phyloP scores from a whole-genome alignment of 2,329 filamentous ascomycete genomes.

The Nectriaceae sp. region DNA sequence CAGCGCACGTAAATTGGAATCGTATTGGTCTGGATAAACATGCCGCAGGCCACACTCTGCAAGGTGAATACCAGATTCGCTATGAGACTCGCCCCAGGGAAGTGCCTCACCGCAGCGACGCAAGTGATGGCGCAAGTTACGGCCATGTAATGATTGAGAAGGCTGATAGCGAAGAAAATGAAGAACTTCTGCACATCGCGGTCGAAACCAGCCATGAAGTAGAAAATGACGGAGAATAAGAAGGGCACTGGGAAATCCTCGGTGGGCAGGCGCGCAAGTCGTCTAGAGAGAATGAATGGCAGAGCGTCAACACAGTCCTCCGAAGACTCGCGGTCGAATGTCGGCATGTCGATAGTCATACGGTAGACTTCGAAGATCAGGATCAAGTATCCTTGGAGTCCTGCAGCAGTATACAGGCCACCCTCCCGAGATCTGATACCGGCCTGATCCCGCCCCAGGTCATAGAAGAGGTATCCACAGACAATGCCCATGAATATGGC shows the following conservation, averaged over 20 bases:
- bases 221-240: slow-evolving; percentile 70
- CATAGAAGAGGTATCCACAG: slow-evolving; percentile 72
- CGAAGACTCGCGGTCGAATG: slow-evolving; percentile 74
- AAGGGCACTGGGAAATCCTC: slow-evolving; percentile 75
- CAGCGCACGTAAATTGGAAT: slow-evolving; percentile 79
- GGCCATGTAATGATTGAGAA: slow-evolving; percentile 73
- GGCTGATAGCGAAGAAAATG: slow-evolving; percentile 67
- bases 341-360: slow-evolving; percentile 71
- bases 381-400: slow-evolving; percentile 75
- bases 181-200: slow-evolving; percentile 66
- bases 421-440: slow-evolving; percentile 76
- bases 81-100: slow-evolving; percentile 70
- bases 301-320: slow-evolving; percentile 72
- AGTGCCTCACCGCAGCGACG: slow-evolving; percentile 65
- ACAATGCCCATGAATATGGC: slow-evolving; percentile 71
- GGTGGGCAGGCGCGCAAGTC: slow-evolving; percentile 67
- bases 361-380: slow-evolving; percentile 77
- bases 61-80: slow-evolving; percentile 73
- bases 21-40: slow-evolving; percentile 72
- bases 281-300: slow-evolving; percentile 69
- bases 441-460: slow-evolving; percentile 64
- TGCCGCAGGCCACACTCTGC: slow-evolving; percentile 74
- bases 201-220: slow-evolving; percentile 78
- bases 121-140: slow-evolving; percentile 71
- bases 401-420: slow-evolving; percentile 70